Conservation (phyloP, 805 yeast genomes). For the Candida piceae region DNA sequence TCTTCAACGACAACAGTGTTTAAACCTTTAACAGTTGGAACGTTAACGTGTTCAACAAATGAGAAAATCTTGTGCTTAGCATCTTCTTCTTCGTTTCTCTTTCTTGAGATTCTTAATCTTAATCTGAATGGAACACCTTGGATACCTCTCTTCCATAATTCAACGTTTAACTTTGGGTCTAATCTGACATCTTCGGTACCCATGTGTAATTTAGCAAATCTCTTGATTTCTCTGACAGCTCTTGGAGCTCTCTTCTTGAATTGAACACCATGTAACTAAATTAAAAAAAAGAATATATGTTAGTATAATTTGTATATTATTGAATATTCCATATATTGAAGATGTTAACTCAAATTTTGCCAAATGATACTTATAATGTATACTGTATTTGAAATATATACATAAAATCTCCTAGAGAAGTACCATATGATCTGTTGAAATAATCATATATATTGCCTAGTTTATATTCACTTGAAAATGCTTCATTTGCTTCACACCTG, state of each 20-base stretch:
- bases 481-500: too few species aligned
- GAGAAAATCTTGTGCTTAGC: conserved; percentile 97
- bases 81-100: conserved; percentile 99
- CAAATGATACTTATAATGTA: too few species aligned
- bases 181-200: conserved; percentile 98
- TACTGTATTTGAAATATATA: too few species aligned
- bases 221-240: conserved; percentile 99
- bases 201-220: conserved; percentile 97
- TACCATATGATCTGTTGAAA: too few species aligned
- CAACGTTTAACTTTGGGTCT: conserved; percentile 98
- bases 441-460: too few species aligned
- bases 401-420: too few species aligned
- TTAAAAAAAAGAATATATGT: too few species aligned
- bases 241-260: conserved; percentile 99
- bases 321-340: too few species aligned
- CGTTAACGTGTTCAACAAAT: conserved; percentile 95
- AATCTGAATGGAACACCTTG: conserved; percentile 98
- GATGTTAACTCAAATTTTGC: too few species aligned
- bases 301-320: too few species aligned
- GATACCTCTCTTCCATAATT: conserved; percentile 99
- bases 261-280: conserved; percentile 91
- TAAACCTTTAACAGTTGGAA: conserved; percentile 94
- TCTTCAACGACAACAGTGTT: conserved; percentile 94
- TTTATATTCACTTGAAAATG: too few species aligned
- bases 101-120: conserved; percentile 93